Base-by-base conservation (phyloP, 257 asterid genomes). In the Solanum sejunctum region DNA sequence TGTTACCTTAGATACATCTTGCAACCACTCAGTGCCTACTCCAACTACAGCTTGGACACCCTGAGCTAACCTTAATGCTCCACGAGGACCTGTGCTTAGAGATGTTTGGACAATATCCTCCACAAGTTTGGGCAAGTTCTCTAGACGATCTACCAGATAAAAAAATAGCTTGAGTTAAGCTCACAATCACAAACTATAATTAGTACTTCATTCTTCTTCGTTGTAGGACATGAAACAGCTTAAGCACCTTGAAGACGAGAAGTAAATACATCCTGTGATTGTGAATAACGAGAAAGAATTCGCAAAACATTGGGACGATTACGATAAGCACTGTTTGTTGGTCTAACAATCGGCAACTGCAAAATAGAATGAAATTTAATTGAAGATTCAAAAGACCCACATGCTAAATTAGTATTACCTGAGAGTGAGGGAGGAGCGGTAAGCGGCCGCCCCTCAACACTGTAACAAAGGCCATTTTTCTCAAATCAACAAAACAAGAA, bases 41-140 rank as follows among this genome's bases (percentile, higher is more conserved):
- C 99, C 99, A 32, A 97, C 85, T 81, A 97, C 94, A 84, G 99
- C 99, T 90, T 97, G 98, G 84, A 97, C 89, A 75, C 98, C 99
- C 91, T 97, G 99, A 88, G 96, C 99, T 80, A 97, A 90, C 92
- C 99, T 89, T 32, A 94, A 89, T 71, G 98, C 94, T 58, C 98
- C 99, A 71, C 98, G 98, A n/a, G 98, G 99, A 78, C 99, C 99
- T 8, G 99, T 97, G 84, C 82, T 95, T 87, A 97, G 86, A 72
- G 99, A 94, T 86, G 99, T 97, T 88, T 95, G 97, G 85, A 94
- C 89, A 81, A 97, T 90, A 88, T 96, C 99, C 90, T 97, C 99
- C 87, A 97, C 88, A 45, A 97, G 97, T 88, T 91, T 93, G 80
- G 99, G 98, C 89, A 97, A 87, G 70, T 92, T 97, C 89, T 90